Evolutionary conservation across 441 rosid genomes (phyloP), one percentile per base, ranked within the genome.

Genomic region (Erodium trifolium): DNA sequence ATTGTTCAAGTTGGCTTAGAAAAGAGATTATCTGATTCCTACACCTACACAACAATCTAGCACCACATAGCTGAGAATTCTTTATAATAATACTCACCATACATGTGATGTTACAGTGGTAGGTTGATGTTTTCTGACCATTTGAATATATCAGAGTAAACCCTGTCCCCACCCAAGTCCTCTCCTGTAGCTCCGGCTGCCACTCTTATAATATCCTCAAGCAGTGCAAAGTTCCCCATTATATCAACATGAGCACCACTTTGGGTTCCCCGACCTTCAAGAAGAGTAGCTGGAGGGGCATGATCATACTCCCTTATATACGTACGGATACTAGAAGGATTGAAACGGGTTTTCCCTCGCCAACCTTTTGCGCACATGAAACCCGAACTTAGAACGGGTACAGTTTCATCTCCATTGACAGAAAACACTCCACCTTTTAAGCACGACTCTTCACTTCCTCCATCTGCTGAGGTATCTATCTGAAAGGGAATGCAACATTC

Each of bases 301-400:
- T 94, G 98, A 34, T 78, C 74, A 47, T 92, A 94, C 77, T 94
- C 99, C 72, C 99, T 83, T 1, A 82, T 41, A 31, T 85, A 85
- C 7, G 95, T 91, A 67, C 73, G 82, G 66, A 83, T 87, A 68
- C 97, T 96, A 0, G 92, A 86, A 62, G 99, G 99, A 77, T 94
- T 94, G 70, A 87, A 94, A 76, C 92, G 80, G 43, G 97, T 92
- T 81, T 87, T 88, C 71, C 99, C 97, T 0, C 96, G 88, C 99
- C 99, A 94, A 14, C 84, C 99, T 85, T 86, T 94, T 13, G 97
- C 98, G 66, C 90, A 87, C 99, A 94, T 94, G 77, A 76, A 94
- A 64, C 97, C 98, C 1, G 97, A 70, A 77, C 99, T 94, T 71
- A 93, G 69, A 51, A 87, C 91, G 1, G 99, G 97, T 51, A 93